Evolutionary conservation across 768 basidiomycete genomes (phyloP), one percentile per base, ranked within the genome.

Genomic region (Albatrellus ellisii): DNA sequence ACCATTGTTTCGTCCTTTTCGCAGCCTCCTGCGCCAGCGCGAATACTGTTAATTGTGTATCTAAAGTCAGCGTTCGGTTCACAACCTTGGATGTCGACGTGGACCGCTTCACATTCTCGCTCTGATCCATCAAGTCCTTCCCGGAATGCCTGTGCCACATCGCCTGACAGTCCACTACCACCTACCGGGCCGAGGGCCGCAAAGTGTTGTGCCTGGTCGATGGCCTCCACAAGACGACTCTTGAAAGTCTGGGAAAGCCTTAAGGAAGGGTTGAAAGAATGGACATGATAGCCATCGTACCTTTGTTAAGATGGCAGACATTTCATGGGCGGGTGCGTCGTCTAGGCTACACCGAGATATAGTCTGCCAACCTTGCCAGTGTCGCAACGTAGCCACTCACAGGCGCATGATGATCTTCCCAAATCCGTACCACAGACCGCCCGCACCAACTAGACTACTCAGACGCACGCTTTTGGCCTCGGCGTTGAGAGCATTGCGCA

Each of bases 101-200:
- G n/a, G 18, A n/a, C 15, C 34, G n/a, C 67, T 79, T 68, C 56
- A 94, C 91, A 51, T 66, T 94, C 89, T 48, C 92, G 72, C 57
- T 97, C 91, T 11, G 86, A 87, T n/a, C 73, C 77, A 42, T 97
- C 91, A 46, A 97, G 71, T 1, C 91, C 92, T 58, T 94, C 91
- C 49, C 88, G 68, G 54, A 97, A 97, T 10, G 72, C 63, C 48
- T 83, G 79, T 5, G 85, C 75, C 1, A 63, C 56, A 47, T 81
- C 78, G 11, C 69, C 73, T 6, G 66, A 63, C 9, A 67, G 57
- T 4, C 71, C 63, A 3, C 71, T 69, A 9, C 69, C 67, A 15
- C 63, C 62, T 18, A 73, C 72, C n/a, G 67, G 68, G 21, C 78
- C 82, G 14, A 82, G 59, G 0, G 75, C 69, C 26, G 79, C 86